These are phyloP conservation scores for Coprinopsis strossmayeri DNA, from an alignment of 768 basidiomycete genomes.

Conservation along the genomic window DNA sequence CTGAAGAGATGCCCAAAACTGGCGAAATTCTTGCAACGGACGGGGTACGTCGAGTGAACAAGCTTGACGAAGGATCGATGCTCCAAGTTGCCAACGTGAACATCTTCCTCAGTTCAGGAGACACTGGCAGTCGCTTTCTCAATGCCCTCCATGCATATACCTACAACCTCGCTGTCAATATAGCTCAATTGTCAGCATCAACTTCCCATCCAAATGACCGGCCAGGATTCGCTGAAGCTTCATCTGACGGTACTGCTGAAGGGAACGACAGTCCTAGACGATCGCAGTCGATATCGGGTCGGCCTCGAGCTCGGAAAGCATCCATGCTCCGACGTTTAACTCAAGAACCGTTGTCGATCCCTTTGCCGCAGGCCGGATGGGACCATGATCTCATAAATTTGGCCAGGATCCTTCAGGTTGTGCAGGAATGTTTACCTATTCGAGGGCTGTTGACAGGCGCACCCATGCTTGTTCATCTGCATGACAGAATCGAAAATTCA, in stretches of 20 bases:
- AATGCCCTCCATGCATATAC: constrained; percentile 76
- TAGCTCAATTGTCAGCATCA: constrained; percentile 22
- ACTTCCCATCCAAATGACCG: constrained; percentile 30
- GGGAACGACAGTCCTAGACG: constrained; percentile 13
- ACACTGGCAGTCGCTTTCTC: constrained; percentile 63
- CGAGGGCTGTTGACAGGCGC: constrained; percentile 70
- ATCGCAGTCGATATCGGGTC: constrained; percentile 37
- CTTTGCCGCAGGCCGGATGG: constrained; percentile 46
- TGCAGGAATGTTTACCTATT: constrained; percentile 70
- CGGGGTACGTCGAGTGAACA: constrained; percentile 38
- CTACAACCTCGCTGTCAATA: constrained; percentile 59
- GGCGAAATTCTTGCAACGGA: constrained; percentile 45
- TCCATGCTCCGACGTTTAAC: constrained; percentile 48
- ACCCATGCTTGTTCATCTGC: constrained; percentile 82
- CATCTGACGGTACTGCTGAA: neutral
- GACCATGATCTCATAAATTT: constrained; percentile 73
- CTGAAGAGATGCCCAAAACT: constrained; percentile 64
- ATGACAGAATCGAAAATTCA: constrained; percentile 17
- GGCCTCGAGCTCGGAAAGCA: constrained; percentile 50
- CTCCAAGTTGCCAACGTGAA: constrained; percentile 40
- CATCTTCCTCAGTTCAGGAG: constrained; percentile 47
- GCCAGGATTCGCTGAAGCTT: neutral
- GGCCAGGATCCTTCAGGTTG: constrained; percentile 54
- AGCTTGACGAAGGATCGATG: constrained; percentile 41
- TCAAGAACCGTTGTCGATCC: constrained; percentile 34